A percentile compares a stretch with the other conserved stretches of the same genome.
phyloP scores from a whole-genome alignment of 2,329 filamentous ascomycete species.

The Xylariomycetidae sp. region DNA sequence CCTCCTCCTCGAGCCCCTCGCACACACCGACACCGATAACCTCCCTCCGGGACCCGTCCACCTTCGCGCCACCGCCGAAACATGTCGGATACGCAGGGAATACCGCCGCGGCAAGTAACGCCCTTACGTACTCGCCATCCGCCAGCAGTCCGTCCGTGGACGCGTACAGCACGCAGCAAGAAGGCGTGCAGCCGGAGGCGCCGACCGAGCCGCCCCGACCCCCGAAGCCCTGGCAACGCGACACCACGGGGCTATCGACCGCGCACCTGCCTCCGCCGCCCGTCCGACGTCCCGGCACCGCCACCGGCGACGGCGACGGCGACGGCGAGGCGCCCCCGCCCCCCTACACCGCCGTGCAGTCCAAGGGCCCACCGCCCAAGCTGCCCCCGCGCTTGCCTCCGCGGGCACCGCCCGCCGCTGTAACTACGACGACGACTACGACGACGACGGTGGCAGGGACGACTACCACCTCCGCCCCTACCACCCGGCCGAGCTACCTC shows the following conservation, averaged over 20 bases:
- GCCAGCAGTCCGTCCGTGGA: conserved; percentile 15
- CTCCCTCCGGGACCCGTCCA: conserved; percentile 66
- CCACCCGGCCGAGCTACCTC: conserved; percentile 25
- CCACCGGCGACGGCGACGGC: conserved; percentile 20
- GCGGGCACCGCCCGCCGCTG: too few relatives aligned
- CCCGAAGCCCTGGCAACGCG: conserved; percentile 52
- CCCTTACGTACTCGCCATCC: background rate
- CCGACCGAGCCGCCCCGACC: conserved; percentile 44
- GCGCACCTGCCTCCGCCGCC: conserved; percentile 67
- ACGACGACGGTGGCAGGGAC: too few relatives aligned
- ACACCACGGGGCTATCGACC: conserved; percentile 68
- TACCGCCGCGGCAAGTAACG: conserved; percentile 4
- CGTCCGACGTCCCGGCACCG: conserved; percentile 39
- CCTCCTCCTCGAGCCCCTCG: conserved; percentile 26
- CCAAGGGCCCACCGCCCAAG: conserved; percentile 36
- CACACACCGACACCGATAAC: conserved; percentile 59
- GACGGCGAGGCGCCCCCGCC: background rate
- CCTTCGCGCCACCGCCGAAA: conserved; percentile 77
- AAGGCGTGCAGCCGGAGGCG: too few relatives aligned
- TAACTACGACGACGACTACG: too few relatives aligned
- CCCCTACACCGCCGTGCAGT: conserved; percentile 23
- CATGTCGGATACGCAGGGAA: conserved; percentile 31
- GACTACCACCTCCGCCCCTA: conserved; percentile 12
- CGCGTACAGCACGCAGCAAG: conserved; percentile 25
- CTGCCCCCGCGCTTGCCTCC: conserved; percentile 68